These are phyloP conservation scores for Dalbergia oliveri DNA, from an alignment of 306 rosid species.

Conservation along the genomic window DNA sequence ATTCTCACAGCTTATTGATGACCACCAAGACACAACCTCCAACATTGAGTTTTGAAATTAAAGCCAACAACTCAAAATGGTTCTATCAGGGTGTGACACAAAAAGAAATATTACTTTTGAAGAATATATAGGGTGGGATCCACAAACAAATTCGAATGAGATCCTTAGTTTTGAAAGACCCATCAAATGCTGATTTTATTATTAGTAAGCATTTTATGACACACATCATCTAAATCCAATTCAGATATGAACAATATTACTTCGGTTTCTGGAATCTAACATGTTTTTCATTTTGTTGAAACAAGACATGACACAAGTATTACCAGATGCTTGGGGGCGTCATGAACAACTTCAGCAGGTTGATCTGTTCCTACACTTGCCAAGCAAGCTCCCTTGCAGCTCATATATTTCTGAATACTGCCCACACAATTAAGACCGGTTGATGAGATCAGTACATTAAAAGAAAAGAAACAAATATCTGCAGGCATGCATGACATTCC, in stretches of 20 bases:
- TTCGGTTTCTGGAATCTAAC: slow-evolving; percentile 42
- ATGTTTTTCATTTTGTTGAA: slow-evolving; percentile 14
- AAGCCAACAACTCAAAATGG: slow-evolving; percentile 26
- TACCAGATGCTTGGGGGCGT: slow-evolving; percentile 92
- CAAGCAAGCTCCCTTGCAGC: slow-evolving; percentile 94
- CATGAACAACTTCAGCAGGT: slow-evolving; percentile 93
- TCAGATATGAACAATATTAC: slow-evolving; percentile 3
- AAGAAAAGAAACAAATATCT: slow-evolving; percentile 35
- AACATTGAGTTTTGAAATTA: slow-evolving; percentile 26
- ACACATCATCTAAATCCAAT: slow-evolving; percentile 26
- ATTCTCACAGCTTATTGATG: slow-evolving; percentile 27
- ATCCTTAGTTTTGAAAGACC: slow-evolving; percentile 21
- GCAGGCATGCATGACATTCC: slow-evolving; percentile 28
- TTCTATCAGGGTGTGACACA: not conserved
- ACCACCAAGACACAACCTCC: slow-evolving; percentile 28
- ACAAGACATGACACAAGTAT: slow-evolving; percentile 38
- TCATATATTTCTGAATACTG: slow-evolving; percentile 89
- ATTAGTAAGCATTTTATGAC: slow-evolving; percentile 31
- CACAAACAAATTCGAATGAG: slow-evolving; percentile 5
- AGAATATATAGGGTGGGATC: not conserved
- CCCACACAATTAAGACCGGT: slow-evolving; percentile 34
- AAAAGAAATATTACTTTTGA: slow-evolving; percentile 13
- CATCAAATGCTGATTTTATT: slow-evolving; percentile 1
- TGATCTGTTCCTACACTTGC: slow-evolving; percentile 90
- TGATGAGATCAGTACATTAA: slow-evolving; percentile 33